Evolutionary conservation across 2,329 filamentous ascomycete genomes (phyloP).

Genomic region (Paraconiothyrium brasiliense): DNA sequence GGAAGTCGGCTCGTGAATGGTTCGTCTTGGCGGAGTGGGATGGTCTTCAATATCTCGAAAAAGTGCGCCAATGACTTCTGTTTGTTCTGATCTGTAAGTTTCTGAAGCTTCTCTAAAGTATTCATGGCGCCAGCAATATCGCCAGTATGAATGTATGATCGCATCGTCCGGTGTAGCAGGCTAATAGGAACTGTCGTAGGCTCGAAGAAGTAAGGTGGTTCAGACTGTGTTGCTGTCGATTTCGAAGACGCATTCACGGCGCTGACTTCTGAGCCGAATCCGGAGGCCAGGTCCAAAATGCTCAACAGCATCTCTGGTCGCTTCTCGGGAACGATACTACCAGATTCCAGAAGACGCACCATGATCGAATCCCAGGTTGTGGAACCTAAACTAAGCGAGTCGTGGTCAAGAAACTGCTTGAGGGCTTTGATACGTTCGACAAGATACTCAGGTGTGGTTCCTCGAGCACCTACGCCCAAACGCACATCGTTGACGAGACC

Average conservation of each 20-base stretch:
- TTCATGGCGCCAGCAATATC: constrained; percentile 51
- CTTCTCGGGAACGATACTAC: constrained; percentile 54
- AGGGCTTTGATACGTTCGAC: constrained; percentile 47
- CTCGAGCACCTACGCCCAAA: constrained; percentile 54
- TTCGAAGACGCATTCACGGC: constrained; percentile 47
- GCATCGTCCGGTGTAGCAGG: constrained; percentile 54
- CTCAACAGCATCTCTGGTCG: constrained; percentile 56
- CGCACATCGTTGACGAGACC: constrained; percentile 59
- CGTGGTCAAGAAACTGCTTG: constrained; percentile 49
- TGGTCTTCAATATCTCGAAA: constrained; percentile 45
- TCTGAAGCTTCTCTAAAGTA: constrained; percentile 50
- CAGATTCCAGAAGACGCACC: constrained; percentile 61
- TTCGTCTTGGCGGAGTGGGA: constrained; percentile 28
- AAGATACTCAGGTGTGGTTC: constrained; percentile 46
- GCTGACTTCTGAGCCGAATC: constrained; percentile 53
- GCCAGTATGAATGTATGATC: constrained; percentile 50
- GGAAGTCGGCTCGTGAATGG: constrained; percentile 37
- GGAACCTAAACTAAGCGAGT: constrained; percentile 51
- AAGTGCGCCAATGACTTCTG: constrained; percentile 53
- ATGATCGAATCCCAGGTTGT: constrained; percentile 58
- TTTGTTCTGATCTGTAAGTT: constrained; percentile 56
- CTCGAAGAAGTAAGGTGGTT: constrained; percentile 55
- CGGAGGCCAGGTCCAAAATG: constrained; percentile 52
- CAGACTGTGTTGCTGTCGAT: constrained; percentile 18
- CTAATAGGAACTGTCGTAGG: constrained; percentile 54